Evolutionary conservation across 176 grass and related monocot species (phyloP).

Genomic region (Paspalum notatum): DNA sequence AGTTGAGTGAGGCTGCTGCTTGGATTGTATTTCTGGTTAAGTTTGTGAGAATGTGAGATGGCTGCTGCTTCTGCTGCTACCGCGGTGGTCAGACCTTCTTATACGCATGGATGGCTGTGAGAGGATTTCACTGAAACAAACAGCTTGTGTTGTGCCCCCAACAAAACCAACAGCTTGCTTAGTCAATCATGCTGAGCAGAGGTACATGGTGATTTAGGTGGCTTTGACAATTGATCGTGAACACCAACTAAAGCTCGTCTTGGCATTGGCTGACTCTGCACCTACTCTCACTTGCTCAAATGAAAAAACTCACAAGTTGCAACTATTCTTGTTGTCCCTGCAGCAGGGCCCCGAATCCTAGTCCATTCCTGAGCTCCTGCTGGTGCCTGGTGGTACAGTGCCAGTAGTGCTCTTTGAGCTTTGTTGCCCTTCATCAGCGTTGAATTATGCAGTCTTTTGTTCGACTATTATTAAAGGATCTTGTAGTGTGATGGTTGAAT

Average conservation of each 20-base stretch:
- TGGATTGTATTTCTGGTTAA: constrained; percentile 24
- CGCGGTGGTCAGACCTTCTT: constrained; percentile 29
- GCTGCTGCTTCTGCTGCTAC: no score
- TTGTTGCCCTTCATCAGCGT: not conserved
- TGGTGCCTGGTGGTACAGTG: not conserved
- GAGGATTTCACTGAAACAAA: not conserved
- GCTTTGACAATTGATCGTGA: constrained; percentile 4
- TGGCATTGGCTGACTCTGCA: constrained; percentile 34
- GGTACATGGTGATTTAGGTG: constrained; percentile 48
- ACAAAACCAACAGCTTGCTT: constrained; percentile 38
- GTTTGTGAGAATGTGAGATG: constrained; percentile 4
- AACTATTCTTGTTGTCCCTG: not conserved
- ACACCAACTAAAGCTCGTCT: constrained; percentile 22
- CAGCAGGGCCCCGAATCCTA: not conserved
- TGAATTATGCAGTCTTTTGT: constrained; percentile 7
- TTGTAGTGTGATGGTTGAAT: constrained; percentile 24
- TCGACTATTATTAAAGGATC: not conserved
- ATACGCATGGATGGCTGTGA: not conserved
- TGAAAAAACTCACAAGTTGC: not conserved
- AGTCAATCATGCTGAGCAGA: constrained; percentile 32
- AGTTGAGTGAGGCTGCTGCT: not conserved
- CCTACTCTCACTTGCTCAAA: constrained; percentile 49
- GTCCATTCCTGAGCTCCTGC: not conserved
- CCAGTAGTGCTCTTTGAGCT: not conserved
- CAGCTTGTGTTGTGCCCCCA: not conserved